phyloP scores from a whole-genome alignment of 805 yeast species.

The Grigorovia jiainica region DNA sequence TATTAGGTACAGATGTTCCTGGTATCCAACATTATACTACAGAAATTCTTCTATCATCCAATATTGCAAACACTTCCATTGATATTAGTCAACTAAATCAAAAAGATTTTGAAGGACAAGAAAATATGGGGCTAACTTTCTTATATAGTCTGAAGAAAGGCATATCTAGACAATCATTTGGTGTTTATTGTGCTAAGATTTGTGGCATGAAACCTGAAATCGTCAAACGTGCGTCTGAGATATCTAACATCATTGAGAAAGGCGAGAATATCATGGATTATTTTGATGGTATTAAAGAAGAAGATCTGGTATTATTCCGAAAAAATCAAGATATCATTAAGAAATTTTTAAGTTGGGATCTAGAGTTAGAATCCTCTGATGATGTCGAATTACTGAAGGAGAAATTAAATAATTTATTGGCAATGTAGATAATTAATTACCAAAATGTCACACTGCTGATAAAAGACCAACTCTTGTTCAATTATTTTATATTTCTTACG shows the following conservation, averaged over 20 bases:
- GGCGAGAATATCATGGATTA: constrained; percentile 15
- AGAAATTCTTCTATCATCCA: constrained; percentile 21
- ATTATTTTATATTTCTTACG: neutral
- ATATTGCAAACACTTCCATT: neutral
- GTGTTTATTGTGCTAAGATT: constrained; percentile 33
- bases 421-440: too few relatives aligned
- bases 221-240: constrained; percentile 26
- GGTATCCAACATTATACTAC: constrained; percentile 30
- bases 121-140: constrained; percentile 22
- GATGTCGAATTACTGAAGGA: constrained; percentile 3
- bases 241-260: constrained; percentile 12
- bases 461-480: too few relatives aligned
- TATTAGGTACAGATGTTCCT: constrained; percentile 11
- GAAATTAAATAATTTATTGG: constrained; percentile 5
- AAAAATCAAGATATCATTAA: constrained; percentile 17
- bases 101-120: neutral
- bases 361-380: constrained; percentile 14
- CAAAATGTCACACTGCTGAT: too few relatives aligned
- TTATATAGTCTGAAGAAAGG: constrained; percentile 30
- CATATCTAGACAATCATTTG: constrained; percentile 28
- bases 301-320: constrained; percentile 13
- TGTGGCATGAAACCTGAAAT: constrained; percentile 30
- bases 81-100: neutral
- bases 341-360: constrained; percentile 23
- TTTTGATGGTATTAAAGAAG: constrained; percentile 8